Evolutionary conservation across 202 grass and related monocot genomes (phyloP), one percentile per base, ranked within the genome.

Genomic region (Setaria viridis): DNA sequence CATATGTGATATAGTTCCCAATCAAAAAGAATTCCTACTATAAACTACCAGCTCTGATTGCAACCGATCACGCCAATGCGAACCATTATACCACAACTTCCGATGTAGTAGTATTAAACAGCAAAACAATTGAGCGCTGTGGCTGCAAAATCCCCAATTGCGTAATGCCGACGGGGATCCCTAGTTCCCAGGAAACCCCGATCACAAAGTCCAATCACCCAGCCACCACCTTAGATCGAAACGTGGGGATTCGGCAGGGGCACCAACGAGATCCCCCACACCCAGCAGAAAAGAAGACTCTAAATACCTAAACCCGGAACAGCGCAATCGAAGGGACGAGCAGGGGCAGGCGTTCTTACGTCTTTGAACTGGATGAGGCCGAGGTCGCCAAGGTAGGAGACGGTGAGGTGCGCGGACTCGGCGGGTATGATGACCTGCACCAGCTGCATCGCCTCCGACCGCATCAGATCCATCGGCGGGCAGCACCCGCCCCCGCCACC

Each of bases 311-410:
- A 47, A 6, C 70, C 9, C 5, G 10, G 56, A 57, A 20, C 47
- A 60, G 71, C 37, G 16, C 29, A 85, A 88, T 83, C 72, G 72
- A 77, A 20, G 43, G 70, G 7, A 64, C 62, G 30, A 67, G 62
- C 4, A 12, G 55, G 55, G 29, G 77, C 48, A 72, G 42, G 68
- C 4, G 0, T 64, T 70, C 79, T 89, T 88, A 99, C 96, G 74
- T 99, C 96, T 88, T 99, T 99, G 90, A 99, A 95, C 89, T 99
- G 96, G 85, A 99, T 57, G 83, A 99, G 88, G 20, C 96, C 96
- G 32, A 99, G 79, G 62, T 99, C 91, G 77, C 96, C 96, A 56
- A 99, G 93, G 80, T 99, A 94, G 63, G 96, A 92, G 85, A 94
- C 67, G 55, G 96, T 91, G 67, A 84, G 70, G 84, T 99, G 96